phyloP scores from a whole-genome alignment of 2,329 filamentous ascomycete genomes.

The Cercospora beticola region DNA sequence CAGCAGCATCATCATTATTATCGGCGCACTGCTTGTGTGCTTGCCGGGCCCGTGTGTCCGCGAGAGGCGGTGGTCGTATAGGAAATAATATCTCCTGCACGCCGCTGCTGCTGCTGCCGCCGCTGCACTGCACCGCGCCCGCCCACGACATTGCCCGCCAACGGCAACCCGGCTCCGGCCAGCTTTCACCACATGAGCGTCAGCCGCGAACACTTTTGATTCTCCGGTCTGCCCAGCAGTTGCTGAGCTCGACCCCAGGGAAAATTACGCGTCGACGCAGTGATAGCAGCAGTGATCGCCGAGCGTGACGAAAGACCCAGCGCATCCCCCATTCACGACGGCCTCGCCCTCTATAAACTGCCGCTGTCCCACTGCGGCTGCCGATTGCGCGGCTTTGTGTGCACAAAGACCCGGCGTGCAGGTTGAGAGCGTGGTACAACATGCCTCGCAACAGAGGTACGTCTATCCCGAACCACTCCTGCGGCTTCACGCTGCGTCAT shows the following conservation, averaged over 20 bases:
- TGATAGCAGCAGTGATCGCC: slow-evolving; percentile 5
- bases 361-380: not conserved
- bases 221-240: not conserved
- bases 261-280: slow-evolving; percentile 10
- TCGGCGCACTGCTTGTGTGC: not conserved
- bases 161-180: not conserved
- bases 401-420: slow-evolving; percentile 9
- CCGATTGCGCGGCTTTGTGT: not conserved
- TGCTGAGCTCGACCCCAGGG: not conserved
- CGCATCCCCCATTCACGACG: not conserved
- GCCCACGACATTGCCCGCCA: not conserved
- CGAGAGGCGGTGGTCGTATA: not conserved
- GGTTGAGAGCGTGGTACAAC: slow-evolving; percentile 24
- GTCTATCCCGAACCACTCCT: slow-evolving; percentile 22
- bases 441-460: slow-evolving; percentile 41
- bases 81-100: not conserved
- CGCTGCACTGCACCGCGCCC: not conserved
- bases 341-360: not conserved
- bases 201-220: not conserved
- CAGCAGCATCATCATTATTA: not conserved
- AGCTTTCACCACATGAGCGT: not conserved
- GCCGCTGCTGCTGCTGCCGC: not conserved
- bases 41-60: not conserved
- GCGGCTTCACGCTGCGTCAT: slow-evolving; percentile 8
- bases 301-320: slow-evolving; percentile 1